Conservation (phyloP, 129 eudicot genomes). For the Glebionis coronaria region DNA sequence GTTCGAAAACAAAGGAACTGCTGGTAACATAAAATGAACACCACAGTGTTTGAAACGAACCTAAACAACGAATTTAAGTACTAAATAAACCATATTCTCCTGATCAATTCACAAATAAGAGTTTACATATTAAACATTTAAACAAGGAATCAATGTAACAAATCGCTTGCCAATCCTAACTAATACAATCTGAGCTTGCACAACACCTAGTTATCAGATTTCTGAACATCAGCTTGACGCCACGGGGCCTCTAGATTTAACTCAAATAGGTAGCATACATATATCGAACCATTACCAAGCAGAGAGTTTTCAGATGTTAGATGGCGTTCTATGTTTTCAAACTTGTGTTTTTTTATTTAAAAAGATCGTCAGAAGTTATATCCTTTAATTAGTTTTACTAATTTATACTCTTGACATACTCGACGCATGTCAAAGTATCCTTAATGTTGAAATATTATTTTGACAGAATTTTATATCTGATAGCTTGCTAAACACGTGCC, state of each 20-base stretch:
- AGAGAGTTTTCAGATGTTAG: too few species aligned
- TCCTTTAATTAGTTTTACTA: neutral
- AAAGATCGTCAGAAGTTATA: neutral
- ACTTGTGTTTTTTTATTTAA: neutral
- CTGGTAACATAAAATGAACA: too few species aligned
- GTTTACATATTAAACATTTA: constrained; percentile 9
- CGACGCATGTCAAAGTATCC: neutral
- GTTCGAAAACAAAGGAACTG: too few species aligned
- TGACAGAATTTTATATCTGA: neutral
- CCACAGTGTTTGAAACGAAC: too few species aligned
- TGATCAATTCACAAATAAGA: neutral
- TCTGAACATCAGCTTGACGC: neutral
- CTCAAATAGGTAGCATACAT: constrained; percentile 4
- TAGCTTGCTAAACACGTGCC: neutral
- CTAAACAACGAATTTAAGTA: too few species aligned
- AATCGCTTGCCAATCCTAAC: neutral
- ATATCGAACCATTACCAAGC: neutral
- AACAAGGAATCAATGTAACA: neutral
- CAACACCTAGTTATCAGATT: neutral
- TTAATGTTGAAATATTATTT: neutral
- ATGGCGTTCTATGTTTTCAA: neutral
- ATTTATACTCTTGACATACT: neutral
- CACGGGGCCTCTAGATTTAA: neutral
- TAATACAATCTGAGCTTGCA: constrained; percentile 1
- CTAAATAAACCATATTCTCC: neutral